A percentile compares a stretch with the other conserved stretches of the same genome.
These are phyloP conservation scores for Volvariella volvacea DNA, from an alignment of 1,284 basidiomycete species.

Conservation along the genomic window DNA sequence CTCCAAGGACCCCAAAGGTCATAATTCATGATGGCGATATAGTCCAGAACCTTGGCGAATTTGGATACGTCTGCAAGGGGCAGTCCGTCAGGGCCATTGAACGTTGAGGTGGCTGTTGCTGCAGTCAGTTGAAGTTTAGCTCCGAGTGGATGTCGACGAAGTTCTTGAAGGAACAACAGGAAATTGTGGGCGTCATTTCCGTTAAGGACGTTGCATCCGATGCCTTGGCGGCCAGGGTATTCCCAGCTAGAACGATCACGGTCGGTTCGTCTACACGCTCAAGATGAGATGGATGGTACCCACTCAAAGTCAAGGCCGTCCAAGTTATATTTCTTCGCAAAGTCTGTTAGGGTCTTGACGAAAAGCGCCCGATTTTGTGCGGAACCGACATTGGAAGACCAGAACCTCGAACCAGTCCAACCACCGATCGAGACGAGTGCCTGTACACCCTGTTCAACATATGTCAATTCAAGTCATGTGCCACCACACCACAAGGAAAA, in stretches of 20 bases:
- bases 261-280: background rate
- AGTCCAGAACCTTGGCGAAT: slow-evolving; percentile 74
- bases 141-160: slow-evolving; percentile 54
- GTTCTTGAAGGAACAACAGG: slow-evolving; percentile 68
- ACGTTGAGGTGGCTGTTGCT: slow-evolving; percentile 66
- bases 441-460: slow-evolving; percentile 67
- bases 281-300: slow-evolving; percentile 16
- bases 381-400: slow-evolving; percentile 61
- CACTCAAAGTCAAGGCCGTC: slow-evolving; percentile 82
- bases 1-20: slow-evolving; percentile 66
- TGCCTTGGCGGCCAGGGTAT: slow-evolving; percentile 68
- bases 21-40: slow-evolving; percentile 86
- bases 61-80: slow-evolving; percentile 61
- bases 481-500: no score
- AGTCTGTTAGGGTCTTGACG: slow-evolving; percentile 53
- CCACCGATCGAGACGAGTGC: slow-evolving; percentile 76
- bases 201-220: slow-evolving; percentile 65
- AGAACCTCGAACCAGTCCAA: slow-evolving; percentile 71
- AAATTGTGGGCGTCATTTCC: slow-evolving; percentile 65
- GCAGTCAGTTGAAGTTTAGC: slow-evolving; percentile 69
- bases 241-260: slow-evolving; percentile 85
- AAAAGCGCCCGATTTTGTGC: slow-evolving; percentile 58
- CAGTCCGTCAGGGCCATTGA: slow-evolving; percentile 48
- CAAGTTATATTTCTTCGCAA: slow-evolving; percentile 56
- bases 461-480: no score